Evolutionary conservation across 2,329 filamentous ascomycete genomes (phyloP).

Genomic region (Paecilomyces sp.): DNA sequence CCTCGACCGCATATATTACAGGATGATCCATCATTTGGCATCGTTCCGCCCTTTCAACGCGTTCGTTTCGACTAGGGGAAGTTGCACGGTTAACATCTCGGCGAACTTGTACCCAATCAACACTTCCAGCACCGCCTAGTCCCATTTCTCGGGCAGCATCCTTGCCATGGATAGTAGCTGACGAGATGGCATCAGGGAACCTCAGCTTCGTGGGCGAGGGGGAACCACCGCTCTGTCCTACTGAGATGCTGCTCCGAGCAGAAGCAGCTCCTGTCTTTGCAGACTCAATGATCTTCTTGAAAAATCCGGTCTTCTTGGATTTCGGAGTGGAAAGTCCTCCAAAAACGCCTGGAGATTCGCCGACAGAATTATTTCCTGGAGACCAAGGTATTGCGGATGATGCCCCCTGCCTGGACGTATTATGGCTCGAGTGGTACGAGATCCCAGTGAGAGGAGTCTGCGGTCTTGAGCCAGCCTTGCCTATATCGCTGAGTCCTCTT

Average conservation of each 20-base stretch:
- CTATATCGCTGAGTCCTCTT: conserved; percentile 31
- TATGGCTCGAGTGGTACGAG: conserved; percentile 89
- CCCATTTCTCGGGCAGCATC: conserved; percentile 65
- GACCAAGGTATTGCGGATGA: conserved; percentile 60
- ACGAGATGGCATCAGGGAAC: conserved; percentile 40
- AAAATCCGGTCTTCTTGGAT: conserved; percentile 78
- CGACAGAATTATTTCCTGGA: conserved; percentile 41
- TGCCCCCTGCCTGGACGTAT: conserved; percentile 47
- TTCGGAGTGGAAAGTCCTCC: conserved; percentile 72
- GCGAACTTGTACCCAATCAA: conserved; percentile 96
- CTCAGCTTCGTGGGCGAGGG: conserved; percentile 43
- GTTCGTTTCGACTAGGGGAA: conserved; percentile 82
- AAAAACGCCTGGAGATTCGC: conserved; percentile 61
- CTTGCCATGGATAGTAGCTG: conserved; percentile 28
- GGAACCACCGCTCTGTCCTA: conserved; percentile 44
- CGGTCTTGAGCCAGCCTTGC: conserved; percentile 30
- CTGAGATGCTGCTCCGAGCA: conserved; percentile 75
- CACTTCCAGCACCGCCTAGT: conserved; percentile 40
- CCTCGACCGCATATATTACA: conserved; percentile 81
- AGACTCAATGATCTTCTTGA: conserved; percentile 90
- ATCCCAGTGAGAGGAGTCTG: conserved; percentile 61
- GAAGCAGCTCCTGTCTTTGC: conserved; percentile 91
- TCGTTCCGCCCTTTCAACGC: conserved; percentile 73
- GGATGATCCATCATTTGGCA: conserved; percentile 93
- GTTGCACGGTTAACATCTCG: conserved; percentile 94